Conservation (phyloP, 352 stramenopile genomes). For the Globisporangium echinulatum region DNA sequence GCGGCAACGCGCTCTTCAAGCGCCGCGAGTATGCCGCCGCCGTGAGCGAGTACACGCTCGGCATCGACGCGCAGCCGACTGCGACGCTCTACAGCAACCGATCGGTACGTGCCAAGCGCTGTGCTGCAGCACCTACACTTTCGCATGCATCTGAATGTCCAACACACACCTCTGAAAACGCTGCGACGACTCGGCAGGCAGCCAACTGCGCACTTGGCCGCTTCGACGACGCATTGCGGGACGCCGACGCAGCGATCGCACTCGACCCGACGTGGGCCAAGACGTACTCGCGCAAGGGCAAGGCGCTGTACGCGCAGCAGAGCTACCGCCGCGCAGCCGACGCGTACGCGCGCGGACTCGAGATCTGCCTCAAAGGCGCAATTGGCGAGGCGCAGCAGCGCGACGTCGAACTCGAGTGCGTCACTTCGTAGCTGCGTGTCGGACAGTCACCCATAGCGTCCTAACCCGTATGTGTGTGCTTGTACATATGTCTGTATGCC, state of each 20-base stretch:
- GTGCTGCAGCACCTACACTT: background rate
- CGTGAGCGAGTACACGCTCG: slow-evolving; percentile 52
- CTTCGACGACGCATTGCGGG: slow-evolving; percentile 40
- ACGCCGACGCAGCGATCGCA: slow-evolving; percentile 54
- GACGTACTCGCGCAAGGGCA: slow-evolving; percentile 73
- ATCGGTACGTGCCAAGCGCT: slow-evolving; percentile 21
- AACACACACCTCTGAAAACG: background rate
- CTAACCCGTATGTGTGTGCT: background rate
- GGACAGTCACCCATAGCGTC: no score
- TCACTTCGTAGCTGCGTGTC: background rate
- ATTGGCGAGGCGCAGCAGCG: slow-evolving; percentile 57
- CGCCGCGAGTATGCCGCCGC: slow-evolving; percentile 45
- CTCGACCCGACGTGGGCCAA: slow-evolving; percentile 69
- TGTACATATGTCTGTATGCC: background rate
- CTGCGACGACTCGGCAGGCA: slow-evolving; percentile 15
- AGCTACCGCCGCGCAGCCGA: slow-evolving; percentile 65
- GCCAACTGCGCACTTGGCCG: slow-evolving; percentile 56
- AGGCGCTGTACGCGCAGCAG: slow-evolving; percentile 63
- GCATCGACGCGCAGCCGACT: slow-evolving; percentile 42
- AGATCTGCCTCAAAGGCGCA: slow-evolving; percentile 65
- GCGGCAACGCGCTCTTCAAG: slow-evolving; percentile 64
- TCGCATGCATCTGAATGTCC: background rate
- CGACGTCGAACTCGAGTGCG: slow-evolving; percentile 68
- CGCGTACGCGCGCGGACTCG: slow-evolving; percentile 63
- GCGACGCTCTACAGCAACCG: slow-evolving; percentile 78